These are phyloP conservation scores for Ulmus americana DNA, from an alignment of 331 rosid species.

Conservation along the genomic window DNA sequence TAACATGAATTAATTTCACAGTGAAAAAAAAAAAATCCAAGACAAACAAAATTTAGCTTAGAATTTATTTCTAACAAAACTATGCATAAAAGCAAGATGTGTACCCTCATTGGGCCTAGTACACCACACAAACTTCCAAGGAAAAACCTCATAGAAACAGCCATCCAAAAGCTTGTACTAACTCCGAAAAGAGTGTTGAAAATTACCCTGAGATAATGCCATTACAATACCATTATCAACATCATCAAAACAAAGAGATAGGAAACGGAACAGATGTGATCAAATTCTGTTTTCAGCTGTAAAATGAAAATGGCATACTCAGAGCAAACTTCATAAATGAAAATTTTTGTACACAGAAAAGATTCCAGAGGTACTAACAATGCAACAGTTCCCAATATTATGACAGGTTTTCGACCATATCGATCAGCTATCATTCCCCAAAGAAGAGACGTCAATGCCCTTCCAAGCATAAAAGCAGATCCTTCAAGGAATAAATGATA, in stretches of 20 bases:
- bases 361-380: slow-evolving; percentile 22
- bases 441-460: slow-evolving; percentile 52
- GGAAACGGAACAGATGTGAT: neutral
- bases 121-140: slow-evolving; percentile 58
- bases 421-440: slow-evolving; percentile 78
- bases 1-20: neutral
- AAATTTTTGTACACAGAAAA: neutral
- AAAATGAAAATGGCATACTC: too few relatives aligned
- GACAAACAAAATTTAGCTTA: neutral
- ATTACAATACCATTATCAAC: neutral
- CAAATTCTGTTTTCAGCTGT: neutral
- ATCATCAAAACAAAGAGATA: neutral
- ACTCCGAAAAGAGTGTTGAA: slow-evolving; percentile 72
- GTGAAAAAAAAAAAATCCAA: neutral
- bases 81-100: neutral
- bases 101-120: slow-evolving; percentile 76
- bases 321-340: neutral
- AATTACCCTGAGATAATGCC: slow-evolving; percentile 36
- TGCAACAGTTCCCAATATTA: slow-evolving; percentile 27
- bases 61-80: neutral
- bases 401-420: slow-evolving; percentile 59
- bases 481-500: slow-evolving; percentile 35
- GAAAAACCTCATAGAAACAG: slow-evolving; percentile 55
- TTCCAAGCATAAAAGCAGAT: slow-evolving; percentile 68
- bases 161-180: slow-evolving; percentile 77